Percentiles rank a stretch among this genome's conserved stretches.
These are phyloP conservation scores for Linum usitatissimum DNA, from an alignment of 345 rosid species.

Conservation along the genomic window DNA sequence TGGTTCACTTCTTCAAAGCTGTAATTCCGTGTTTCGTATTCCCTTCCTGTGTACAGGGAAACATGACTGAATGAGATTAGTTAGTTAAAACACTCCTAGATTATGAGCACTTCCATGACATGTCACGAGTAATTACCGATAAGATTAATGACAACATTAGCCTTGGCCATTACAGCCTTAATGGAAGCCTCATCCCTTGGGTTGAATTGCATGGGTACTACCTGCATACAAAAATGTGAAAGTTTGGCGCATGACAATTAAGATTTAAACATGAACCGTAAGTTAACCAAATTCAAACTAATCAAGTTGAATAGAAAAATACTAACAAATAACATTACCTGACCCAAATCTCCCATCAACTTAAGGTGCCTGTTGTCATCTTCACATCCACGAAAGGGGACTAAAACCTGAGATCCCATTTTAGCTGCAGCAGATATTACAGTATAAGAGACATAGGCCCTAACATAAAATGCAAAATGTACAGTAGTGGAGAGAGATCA, in stretches of 20 bases:
- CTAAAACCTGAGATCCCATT: constrained; percentile 93
- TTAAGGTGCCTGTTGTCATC: constrained; percentile 87
- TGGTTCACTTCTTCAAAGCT: constrained; percentile 94
- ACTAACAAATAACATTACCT: constrained; percentile 33
- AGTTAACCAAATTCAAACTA: background rate
- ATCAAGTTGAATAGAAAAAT: background rate
- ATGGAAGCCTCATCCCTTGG: constrained; percentile 87
- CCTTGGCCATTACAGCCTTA: constrained; percentile 99
- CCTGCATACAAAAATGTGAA: constrained; percentile 28
- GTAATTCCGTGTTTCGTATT: constrained; percentile 84
- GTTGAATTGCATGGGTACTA: constrained; percentile 85
- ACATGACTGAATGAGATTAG: background rate
- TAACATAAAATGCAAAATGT: background rate
- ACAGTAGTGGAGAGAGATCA: background rate
- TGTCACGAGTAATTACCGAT: constrained; percentile 40
- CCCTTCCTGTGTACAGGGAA: constrained; percentile 53
- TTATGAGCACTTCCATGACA: background rate
- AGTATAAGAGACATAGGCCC: constrained; percentile 5
- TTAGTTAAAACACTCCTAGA: background rate
- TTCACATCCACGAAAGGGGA: constrained; percentile 95
- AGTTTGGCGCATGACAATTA: background rate
- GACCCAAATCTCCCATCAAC: constrained; percentile 99
- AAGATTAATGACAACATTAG: constrained; percentile 92
- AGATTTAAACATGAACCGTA: background rate
- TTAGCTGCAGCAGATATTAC: constrained; percentile 42